Evolutionary conservation across 495 filamentous ascomycete species (phyloP), one percentile per base, ranked within the genome.

Genomic region (Trichoderma orchidacearum): DNA sequence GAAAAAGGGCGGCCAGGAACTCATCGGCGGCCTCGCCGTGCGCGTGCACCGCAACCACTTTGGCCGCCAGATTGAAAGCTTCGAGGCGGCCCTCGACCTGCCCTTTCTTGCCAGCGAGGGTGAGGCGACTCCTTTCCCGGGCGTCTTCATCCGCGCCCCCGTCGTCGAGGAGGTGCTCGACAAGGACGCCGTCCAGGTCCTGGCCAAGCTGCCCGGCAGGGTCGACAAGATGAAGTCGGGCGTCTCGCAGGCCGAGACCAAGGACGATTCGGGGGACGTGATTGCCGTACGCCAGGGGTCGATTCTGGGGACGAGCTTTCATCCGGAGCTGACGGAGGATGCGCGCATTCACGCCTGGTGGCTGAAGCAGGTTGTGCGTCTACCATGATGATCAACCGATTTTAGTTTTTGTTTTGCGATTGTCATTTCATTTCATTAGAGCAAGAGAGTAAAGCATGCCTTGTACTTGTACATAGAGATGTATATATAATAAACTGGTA

Each of bases 31-130:
- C 11, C 76, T 98, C 27, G 86, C 91, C 64, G 91, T 98, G 30
- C 78, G 87, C 50, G 90, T 98, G 52, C 87, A 92, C 63, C 75
- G 93, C n/a, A 98, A 98, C 64, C 87, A 95, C 68, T 98, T 96
- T 65, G 93, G 93, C 21, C 80, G 94, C 51, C 93, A 98, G 70
- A 81, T 85, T 27, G 90, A 98, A 71, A 95, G 89, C 63, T 98
- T 98, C 67, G 83, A 91, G 62, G 82, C 84, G 2, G 80, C 85
- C 34, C 63, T 97, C 25, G 72, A 84, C 30, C 70, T 98, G 41
- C 81, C 82, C 0, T 96, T 96, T 65, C 73, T 96, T 13, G 30
- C 53, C n/a, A n/a, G 30, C 28, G 72, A 72, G 3, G 56, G 59
- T 23, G 58, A 56, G 34, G 58, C 60, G 2, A 27, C 51, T 34